Base-by-base conservation (phyloP, 495 filamentous ascomycete species). In the Xanthoparmelia taractica region DNA sequence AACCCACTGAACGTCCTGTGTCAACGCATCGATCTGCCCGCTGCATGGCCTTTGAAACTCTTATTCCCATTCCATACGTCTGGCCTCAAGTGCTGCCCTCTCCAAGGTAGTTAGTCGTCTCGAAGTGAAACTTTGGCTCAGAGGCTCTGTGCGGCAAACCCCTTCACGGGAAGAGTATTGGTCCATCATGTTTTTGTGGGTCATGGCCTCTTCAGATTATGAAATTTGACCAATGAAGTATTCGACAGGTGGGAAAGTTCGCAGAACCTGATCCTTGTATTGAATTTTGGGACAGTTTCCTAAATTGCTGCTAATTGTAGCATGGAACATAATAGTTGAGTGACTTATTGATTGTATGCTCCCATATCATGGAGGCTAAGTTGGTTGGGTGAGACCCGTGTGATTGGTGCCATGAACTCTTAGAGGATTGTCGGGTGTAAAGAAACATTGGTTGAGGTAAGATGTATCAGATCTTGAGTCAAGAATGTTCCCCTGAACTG, bases 21-120 rank as follows among this genome's bases (percentile, higher is more conserved):
- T 52, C 12, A 25, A 52, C 48, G 48, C 58, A 59, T 59, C 58
- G 38, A 33, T 59, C 33, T 40, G 23, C 55, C 59, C 34, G 41
- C 48, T 20, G 59, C 48, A 36, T 55, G 48, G 29, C 59, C 55
- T 8, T 38, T 37, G 45, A 52, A 48, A n/a, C n/a, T 23, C 41
- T 45, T 31, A 61, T 37, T 12, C 36, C 36, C 59, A 61, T 48
- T 61, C 37, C 41, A 54, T 45, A 2, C 25, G 48, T 52, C 27
- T 31, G 12, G 48, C 48, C 17, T 52, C 48, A 52, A 29, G 48
- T 52, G 48, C 48, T 31, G 25, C 23, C 4, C 27, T 29, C 48
- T 52, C 48, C 48, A 52, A 31, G 27, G 31, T 52, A 12, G 25
- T 52, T 31, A 52, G 15, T 12, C 29, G 31, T 10, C 31, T 52